Base-by-base conservation (phyloP, 805 yeast genomes). In the Schwanniomyces sp. region DNA sequence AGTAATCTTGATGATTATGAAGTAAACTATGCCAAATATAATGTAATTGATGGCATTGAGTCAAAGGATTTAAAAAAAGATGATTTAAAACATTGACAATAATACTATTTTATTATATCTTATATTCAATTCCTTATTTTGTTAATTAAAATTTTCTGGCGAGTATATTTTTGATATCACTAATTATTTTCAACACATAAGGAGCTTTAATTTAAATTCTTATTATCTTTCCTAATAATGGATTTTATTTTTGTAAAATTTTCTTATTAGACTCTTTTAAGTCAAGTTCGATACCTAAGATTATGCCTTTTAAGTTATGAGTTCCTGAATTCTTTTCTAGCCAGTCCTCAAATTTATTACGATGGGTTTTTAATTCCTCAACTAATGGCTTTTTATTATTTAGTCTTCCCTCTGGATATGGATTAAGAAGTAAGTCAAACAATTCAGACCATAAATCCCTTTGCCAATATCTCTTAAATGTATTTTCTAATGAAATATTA, bases 391-490 rank as follows among this genome's bases (percentile, higher is more conserved):
- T 54, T 7, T 59, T 49, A 28, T 40, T 46, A 28, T 46, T 44
- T 4, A 64, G 65, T 25, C 46, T 34, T 16, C n/a, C 10, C 8
- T 2, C 7, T 10, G 43, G 49, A 25, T 67, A 72, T 7, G 94
- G 81, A 54, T 91, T 88, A 34, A 91, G 66, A 44, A 91, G 64
- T 2, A 74, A 47, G 32, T 80, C 79, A 63, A 91, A 88, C 21
- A 90, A 62, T 1, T 80, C 80, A 3, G 53, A 61, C 97, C 97
- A 91, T 6, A 87, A 47, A 1, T 80, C 82, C 29, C 66, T 72
- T 52, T 86, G 85, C 96, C 96, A 87, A 57, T 87, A 88, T 40
- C 94, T 65, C 58, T 85, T 88, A 18, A 88, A 70, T 0, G 77
- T 61, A 29, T 72, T 73, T 7, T 66, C 55, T 17, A 86, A 55